Percentiles rank a stretch among this genome's conserved stretches.
Conservation (phyloP, 2,329 filamentous ascomycete species). For the Ploettnerulaceae sp. region DNA sequence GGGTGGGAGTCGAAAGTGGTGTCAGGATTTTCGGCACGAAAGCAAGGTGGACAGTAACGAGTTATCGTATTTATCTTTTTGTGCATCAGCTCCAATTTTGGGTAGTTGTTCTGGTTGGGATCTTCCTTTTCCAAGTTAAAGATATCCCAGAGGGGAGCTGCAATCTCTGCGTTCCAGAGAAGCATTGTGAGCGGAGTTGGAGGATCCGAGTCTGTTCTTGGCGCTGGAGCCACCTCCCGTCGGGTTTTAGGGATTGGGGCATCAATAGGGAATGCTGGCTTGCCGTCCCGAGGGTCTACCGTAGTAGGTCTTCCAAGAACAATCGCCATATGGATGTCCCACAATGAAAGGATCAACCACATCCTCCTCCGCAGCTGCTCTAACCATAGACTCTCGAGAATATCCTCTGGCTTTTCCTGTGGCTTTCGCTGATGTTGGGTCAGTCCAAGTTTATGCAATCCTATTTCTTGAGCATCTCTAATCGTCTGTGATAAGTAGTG, state of each 20-base stretch:
- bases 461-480: constrained; percentile 58
- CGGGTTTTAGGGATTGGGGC: constrained; percentile 44
- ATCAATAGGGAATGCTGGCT: constrained; percentile 50
- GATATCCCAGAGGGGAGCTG: constrained; percentile 48
- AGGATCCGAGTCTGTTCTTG: constrained; percentile 42
- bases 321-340: constrained; percentile 36
- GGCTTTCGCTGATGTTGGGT: constrained; percentile 43
- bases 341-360: constrained; percentile 51
- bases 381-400: constrained; percentile 53
- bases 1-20: constrained; percentile 51
- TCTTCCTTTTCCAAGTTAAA: constrained; percentile 49
- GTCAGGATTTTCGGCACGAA: constrained; percentile 53
- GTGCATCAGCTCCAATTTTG: constrained; percentile 51
- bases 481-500: constrained; percentile 48
- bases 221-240: constrained; percentile 44
- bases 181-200: constrained; percentile 52
- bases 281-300: constrained; percentile 45
- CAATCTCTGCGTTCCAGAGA: constrained; percentile 47
- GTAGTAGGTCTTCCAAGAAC: constrained; percentile 39
- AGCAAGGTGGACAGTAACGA: constrained; percentile 45
- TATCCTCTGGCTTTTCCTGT: constrained; percentile 42
- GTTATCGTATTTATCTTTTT: constrained; percentile 45
- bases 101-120: constrained; percentile 49
- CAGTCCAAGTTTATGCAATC: constrained; percentile 47
- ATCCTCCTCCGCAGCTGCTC: constrained; percentile 51